Base-by-base conservation (phyloP, 148 eudicot species). In the Arbutus unedo region DNA sequence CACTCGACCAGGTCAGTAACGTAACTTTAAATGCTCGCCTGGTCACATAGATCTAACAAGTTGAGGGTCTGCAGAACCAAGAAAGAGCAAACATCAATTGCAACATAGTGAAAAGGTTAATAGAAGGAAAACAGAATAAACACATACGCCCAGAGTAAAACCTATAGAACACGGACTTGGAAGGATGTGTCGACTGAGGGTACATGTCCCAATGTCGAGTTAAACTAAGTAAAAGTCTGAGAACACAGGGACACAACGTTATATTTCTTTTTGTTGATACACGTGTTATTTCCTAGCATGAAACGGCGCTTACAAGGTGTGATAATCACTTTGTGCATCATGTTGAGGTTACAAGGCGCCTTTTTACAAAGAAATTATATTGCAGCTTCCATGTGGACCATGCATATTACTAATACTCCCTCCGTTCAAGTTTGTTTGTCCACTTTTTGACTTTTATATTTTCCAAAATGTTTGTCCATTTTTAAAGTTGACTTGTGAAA, bases 41-140 rank as follows among this genome's bases (percentile, higher is more conserved):
- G 98, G 85, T 96, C 99, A 82, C 99, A 96, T 18, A 96, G 98
- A 85, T 96, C 99, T 59, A 96, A 88, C 89, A 96, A 89, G 90
- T 90, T 94, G 73, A 96, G 88, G 54, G 99, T 96, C 99, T 96
- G 94, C 86, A 91, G 74, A 23, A 53, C 38, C 77, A 85, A 70
- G 66, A 49, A 75, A 19, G 49, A 74, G 53, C n/a, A 31, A 66
- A 43, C 48, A 71, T 64, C 77, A 80, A 50, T 59, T 53, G 50
- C 13, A 74, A 8, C 43, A 64, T 48, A 59, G 11, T 9, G 38
- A 81, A 13, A 43, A 73, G 45, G 47, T 73, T 15, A 47, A 64
- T 13, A 1, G 11, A 75, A 3, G 21, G 81, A 54, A 54, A n/a
- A 23, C 15, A 31, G 18, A 47, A 76, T 31, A 62, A 47, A 59